Conservation (phyloP, 768 basidiomycete species). For the Termitomyces sp. region DNA sequence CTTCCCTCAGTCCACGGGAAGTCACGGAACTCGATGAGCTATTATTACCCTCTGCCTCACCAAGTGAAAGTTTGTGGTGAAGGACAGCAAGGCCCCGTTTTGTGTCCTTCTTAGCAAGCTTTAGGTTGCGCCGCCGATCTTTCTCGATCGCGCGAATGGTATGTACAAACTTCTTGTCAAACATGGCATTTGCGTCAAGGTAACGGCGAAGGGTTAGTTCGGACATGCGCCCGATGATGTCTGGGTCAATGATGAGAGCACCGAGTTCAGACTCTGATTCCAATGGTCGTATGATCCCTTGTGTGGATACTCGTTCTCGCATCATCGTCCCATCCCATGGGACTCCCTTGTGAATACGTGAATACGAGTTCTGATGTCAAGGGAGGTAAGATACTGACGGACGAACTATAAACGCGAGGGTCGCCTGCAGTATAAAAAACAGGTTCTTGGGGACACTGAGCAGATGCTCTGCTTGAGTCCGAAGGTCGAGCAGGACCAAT, state of each 20-base stretch:
- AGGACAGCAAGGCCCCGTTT: conserved; percentile 49
- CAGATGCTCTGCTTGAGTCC: conserved; percentile 21
- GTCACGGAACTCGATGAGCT: conserved; percentile 12
- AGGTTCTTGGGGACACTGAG: conserved; percentile 16
- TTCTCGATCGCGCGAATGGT: conserved; percentile 59
- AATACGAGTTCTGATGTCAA: neutral
- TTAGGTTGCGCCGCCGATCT: conserved; percentile 59
- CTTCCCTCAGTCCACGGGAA: conserved; percentile 28
- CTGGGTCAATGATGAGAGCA: conserved; percentile 60
- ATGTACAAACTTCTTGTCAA: conserved; percentile 65
- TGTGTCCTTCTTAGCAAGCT: conserved; percentile 61
- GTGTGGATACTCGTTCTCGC: conserved; percentile 82
- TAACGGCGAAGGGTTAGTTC: conserved; percentile 79
- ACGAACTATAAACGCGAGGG: conserved; percentile 48
- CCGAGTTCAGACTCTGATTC: conserved; percentile 66
- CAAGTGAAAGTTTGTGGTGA: conserved; percentile 30
- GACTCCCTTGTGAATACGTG: conserved; percentile 24
- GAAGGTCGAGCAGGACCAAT: conserved; percentile 32
- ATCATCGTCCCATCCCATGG: conserved; percentile 67
- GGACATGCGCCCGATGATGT: conserved; percentile 70
- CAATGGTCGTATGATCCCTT: conserved; percentile 77
- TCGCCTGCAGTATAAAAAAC: conserved; percentile 60
- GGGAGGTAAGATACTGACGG: conserved; percentile 29
- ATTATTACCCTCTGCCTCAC: conserved; percentile 21
- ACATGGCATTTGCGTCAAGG: conserved; percentile 52